Percentiles rank a stretch among this genome's conserved stretches.
Conservation (phyloP, 345 rosid species). For the Eucalyptus lansdowneana region DNA sequence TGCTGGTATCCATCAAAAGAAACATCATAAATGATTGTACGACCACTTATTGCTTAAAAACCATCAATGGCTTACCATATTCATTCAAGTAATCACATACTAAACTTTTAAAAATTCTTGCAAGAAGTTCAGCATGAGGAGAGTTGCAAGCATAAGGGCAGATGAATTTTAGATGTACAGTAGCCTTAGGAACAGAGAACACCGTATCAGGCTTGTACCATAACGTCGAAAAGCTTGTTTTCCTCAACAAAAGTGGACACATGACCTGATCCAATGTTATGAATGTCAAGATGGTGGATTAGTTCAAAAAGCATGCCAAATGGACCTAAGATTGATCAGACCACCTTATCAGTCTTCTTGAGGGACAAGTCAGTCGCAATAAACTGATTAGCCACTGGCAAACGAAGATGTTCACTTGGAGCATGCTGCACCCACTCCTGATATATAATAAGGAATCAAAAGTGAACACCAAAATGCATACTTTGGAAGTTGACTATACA, state of each 20-base stretch:
- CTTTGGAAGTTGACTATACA: neutral
- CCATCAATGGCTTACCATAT: constrained; percentile 43
- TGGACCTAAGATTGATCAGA: neutral
- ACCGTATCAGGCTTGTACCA: constrained; percentile 83
- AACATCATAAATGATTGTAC: neutral
- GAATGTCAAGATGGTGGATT: neutral
- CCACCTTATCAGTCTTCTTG: constrained; percentile 50
- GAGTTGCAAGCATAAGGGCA: constrained; percentile 61
- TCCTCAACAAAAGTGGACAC: constrained; percentile 50
- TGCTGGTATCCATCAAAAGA: neutral
- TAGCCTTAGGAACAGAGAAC: constrained; percentile 72
- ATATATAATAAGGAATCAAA: neutral
- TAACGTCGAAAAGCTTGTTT: constrained; percentile 43
- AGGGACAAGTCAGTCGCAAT: constrained; percentile 73
- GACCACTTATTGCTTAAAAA: neutral
- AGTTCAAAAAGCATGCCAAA: neutral
- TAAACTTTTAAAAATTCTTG: constrained; percentile 50
- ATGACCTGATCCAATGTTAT: constrained; percentile 31
- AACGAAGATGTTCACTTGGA: constrained; percentile 48
- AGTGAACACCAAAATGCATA: neutral
- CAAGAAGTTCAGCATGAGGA: constrained; percentile 68
- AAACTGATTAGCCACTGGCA: constrained; percentile 64
- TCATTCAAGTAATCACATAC: constrained; percentile 84
- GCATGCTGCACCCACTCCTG: constrained; percentile 67
- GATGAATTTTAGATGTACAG: constrained; percentile 56